Evolutionary conservation across 2,329 filamentous ascomycete genomes (phyloP).

Genomic region (Colletotrichum lentis): DNA sequence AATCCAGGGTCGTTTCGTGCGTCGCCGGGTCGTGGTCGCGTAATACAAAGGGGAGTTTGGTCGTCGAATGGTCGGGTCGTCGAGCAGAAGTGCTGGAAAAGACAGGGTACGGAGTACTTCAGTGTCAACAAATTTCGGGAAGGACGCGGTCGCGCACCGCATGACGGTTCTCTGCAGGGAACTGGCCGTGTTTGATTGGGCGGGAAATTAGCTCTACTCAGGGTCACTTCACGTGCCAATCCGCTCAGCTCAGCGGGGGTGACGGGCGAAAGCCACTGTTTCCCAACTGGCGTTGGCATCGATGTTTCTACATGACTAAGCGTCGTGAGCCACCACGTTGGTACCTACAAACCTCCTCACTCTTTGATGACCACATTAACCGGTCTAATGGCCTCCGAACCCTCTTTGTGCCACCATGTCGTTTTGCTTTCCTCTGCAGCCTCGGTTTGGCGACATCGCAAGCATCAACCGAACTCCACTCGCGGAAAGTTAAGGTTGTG

Average conservation of each 20-base stretch:
- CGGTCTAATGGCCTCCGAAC: background rate
- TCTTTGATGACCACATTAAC: background rate
- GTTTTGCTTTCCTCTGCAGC: background rate
- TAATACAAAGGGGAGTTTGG: slow-evolving; percentile 33
- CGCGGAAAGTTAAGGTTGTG: background rate
- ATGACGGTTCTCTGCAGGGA: slow-evolving; percentile 37
- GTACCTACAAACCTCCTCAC: background rate
- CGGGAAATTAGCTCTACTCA: slow-evolving; percentile 36
- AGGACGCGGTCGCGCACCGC: slow-evolving; percentile 38
- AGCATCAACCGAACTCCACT: background rate
- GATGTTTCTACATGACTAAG: slow-evolving; percentile 27
- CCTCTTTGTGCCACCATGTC: background rate
- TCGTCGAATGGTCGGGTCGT: slow-evolving; percentile 24
- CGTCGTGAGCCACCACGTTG: background rate
- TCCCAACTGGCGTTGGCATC: background rate
- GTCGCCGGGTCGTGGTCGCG: slow-evolving; percentile 32
- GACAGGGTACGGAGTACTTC: slow-evolving; percentile 28
- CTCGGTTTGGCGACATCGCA: too few relatives aligned
- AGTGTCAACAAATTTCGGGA: slow-evolving; percentile 38
- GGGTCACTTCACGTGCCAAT: slow-evolving; percentile 39
- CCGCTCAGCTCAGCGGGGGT: slow-evolving; percentile 27
- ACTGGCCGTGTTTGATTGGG: slow-evolving; percentile 33
- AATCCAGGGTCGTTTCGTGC: slow-evolving; percentile 25
- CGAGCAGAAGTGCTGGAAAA: slow-evolving; percentile 31
- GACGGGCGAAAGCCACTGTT: background rate